Evolutionary conservation across 371 early-diverging fungal genomes (phyloP), one percentile per base, ranked within the genome.

Genomic region (Capillidium heterosporum): DNA sequence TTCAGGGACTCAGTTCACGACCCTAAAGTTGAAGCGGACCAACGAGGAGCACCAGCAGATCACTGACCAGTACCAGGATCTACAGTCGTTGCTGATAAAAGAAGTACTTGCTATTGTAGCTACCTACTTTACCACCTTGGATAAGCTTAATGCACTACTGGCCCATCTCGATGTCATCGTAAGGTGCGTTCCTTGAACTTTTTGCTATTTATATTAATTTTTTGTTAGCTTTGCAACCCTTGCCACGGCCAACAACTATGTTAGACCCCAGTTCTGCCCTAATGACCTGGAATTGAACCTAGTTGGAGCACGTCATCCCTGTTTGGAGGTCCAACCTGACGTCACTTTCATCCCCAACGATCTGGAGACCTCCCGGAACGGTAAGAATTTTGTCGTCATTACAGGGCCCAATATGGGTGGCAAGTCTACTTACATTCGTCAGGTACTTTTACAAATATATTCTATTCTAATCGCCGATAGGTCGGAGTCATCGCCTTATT

Each of bases 391-490:
- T 50, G 70, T 72, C 27, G 85, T 88, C 40, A 81, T 92, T 60
- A 89, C 91, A 0, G 99, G 99, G 0, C 97, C 99, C 11, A 99
- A 89, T 65, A 87, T 87, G 85, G 89, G 90, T 58, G 90, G 90
- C 51, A 99, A 99, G 67, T 91, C 91, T 8, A 99, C 99, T 0
- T 83, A 95, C 57, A 80, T 98, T 60, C 81, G 99, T 32, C 93
- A 95, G 70, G 87, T 81, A 73, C 83, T 24, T 53, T 32, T 42
- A 32, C 39, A 7, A 48, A 42, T 17, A n/a, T 44, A 32, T 31
- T 8, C 4, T 32, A n/a, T 1, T 41, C 32, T 29, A 48, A 27
- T 24, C 4, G 47, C 10, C 56, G 26, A 32, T 64, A 79, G 78
- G 81, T 87, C 57, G 91, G 87, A n/a, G 81, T 95, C 15, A 85